phyloP scores from a whole-genome alignment of 1,284 basidiomycete genomes.

The Moesziomyces parantarcticus region DNA sequence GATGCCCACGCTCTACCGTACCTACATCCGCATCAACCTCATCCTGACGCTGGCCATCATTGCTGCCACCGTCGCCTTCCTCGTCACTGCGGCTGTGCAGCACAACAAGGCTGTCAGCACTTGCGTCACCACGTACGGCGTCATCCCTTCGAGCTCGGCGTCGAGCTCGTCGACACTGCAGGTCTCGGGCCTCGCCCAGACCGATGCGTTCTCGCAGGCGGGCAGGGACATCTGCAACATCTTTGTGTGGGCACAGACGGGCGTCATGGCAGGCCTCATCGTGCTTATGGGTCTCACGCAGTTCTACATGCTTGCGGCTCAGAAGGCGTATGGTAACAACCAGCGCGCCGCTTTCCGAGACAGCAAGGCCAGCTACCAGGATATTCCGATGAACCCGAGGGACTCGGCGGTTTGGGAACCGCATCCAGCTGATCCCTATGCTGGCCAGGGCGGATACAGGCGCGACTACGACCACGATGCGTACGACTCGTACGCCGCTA shows the following conservation, averaged over 20 bases:
- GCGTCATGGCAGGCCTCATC: constrained; percentile 61
- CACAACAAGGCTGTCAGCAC: constrained; percentile 47
- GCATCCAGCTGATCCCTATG: constrained; percentile 20
- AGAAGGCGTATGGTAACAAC: constrained; percentile 59
- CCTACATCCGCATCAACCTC: constrained; percentile 63
- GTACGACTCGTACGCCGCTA: constrained; percentile 35
- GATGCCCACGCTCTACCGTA: constrained; percentile 54
- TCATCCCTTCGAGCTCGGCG: constrained; percentile 21
- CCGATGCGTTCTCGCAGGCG: constrained; percentile 25
- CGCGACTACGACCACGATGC: constrained; percentile 6
- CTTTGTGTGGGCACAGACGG: constrained; percentile 64
- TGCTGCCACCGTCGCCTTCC: constrained; percentile 55
- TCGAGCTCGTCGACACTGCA: constrained; percentile 13
- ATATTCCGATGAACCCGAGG: constrained; percentile 54
- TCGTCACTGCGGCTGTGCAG: constrained; percentile 49
- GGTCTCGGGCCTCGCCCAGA: constrained; percentile 14
- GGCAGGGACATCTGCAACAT: constrained; percentile 60
- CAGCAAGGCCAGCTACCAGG: constrained; percentile 35
- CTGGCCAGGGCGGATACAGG: constrained; percentile 11
- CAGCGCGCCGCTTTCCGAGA: constrained; percentile 47
- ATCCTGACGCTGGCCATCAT: constrained; percentile 57
- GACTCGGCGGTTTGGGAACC: constrained; percentile 58
- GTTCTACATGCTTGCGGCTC: constrained; percentile 65
- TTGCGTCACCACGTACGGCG: constrained; percentile 52
- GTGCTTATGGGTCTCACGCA: constrained; percentile 62